Conservation (phyloP, 495 filamentous ascomycete genomes). For the Clavariopsis aquatica region DNA sequence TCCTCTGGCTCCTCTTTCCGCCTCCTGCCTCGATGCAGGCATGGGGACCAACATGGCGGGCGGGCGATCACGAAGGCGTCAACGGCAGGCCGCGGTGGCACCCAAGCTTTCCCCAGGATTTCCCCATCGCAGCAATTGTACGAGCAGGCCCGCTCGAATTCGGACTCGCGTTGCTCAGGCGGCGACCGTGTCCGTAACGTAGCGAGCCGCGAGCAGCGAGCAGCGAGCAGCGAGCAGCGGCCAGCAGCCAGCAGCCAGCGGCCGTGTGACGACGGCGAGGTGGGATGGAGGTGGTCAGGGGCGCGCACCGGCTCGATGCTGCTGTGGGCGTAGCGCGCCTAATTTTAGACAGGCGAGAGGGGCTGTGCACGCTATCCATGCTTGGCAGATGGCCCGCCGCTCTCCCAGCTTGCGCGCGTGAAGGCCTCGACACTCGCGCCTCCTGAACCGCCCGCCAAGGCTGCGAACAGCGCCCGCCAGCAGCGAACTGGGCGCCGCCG, state of each 20-base stretch:
- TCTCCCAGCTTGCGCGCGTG: no score
- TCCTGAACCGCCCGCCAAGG: conserved; percentile 10
- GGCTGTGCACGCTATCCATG: conserved; percentile 23
- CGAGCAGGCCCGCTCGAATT: neutral
- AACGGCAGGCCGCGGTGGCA: neutral
- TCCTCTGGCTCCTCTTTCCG: neutral
- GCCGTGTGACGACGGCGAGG: neutral
- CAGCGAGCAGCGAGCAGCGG: neutral
- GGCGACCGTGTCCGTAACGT: neutral
- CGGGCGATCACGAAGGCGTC: conserved; percentile 1
- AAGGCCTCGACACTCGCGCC: conserved; percentile 6
- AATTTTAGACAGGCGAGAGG: conserved; percentile 13
- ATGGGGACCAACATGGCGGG: neutral
- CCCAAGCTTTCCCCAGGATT: conserved; percentile 13
- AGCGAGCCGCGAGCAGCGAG: neutral
- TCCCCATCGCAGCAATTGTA: conserved; percentile 11
- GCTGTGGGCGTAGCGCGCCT: neutral
- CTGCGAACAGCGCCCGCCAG: conserved; percentile 1
- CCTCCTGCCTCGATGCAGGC: no score
- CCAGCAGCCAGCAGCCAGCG: no score
- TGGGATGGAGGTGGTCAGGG: conserved; percentile 1
- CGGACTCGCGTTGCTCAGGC: neutral
- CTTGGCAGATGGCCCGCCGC: conserved; percentile 24
- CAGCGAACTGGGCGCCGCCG: neutral
- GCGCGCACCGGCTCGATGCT: conserved; percentile 12